Evolutionary conservation across 371 early-diverging fungal genomes (phyloP).

Genomic region (Actinomucor elegans): DNA sequence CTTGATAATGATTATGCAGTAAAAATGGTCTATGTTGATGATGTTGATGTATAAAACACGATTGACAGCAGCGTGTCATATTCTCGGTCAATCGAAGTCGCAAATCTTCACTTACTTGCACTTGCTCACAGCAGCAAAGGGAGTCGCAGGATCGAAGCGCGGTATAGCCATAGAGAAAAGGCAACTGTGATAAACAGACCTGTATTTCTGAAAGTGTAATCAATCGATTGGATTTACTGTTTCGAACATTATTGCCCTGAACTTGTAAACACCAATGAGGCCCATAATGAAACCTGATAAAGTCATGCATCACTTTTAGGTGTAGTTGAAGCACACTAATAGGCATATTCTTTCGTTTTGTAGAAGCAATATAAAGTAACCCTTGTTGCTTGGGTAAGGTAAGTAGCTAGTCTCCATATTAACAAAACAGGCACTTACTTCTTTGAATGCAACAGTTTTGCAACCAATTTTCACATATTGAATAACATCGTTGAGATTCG

Average conservation of each 20-base stretch:
- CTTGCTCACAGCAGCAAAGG: slow-evolving; percentile 37
- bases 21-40: slow-evolving; percentile 6
- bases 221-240: slow-evolving; percentile 2
- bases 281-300: slow-evolving; percentile 43
- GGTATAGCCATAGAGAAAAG: slow-evolving; percentile 18
- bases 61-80: slow-evolving; percentile 28
- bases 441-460: slow-evolving; percentile 41
- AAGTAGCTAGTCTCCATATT: neutral
- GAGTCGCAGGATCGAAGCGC: slow-evolving; percentile 21
- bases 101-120: slow-evolving; percentile 44
- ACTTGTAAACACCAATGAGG: slow-evolving; percentile 39
- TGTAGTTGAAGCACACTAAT: slow-evolving; percentile 34
- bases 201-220: slow-evolving; percentile 12
- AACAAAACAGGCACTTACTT: slow-evolving; percentile 24
- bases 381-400: slow-evolving; percentile 25
- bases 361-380: slow-evolving; percentile 34
- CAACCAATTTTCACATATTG: slow-evolving; percentile 35
- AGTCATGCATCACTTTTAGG: slow-evolving; percentile 34
- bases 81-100: slow-evolving; percentile 23
- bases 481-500: slow-evolving; percentile 38
- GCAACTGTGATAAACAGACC: slow-evolving; percentile 24
- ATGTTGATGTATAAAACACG: slow-evolving; percentile 17
- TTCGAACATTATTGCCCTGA: slow-evolving; percentile 12
- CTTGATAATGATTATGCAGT: slow-evolving; percentile 1
- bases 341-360: slow-evolving; percentile 24